Evolutionary conservation across 2,329 filamentous ascomycete species (phyloP), one percentile per base, ranked within the genome.

Genomic region (Trichothecium roseum): DNA sequence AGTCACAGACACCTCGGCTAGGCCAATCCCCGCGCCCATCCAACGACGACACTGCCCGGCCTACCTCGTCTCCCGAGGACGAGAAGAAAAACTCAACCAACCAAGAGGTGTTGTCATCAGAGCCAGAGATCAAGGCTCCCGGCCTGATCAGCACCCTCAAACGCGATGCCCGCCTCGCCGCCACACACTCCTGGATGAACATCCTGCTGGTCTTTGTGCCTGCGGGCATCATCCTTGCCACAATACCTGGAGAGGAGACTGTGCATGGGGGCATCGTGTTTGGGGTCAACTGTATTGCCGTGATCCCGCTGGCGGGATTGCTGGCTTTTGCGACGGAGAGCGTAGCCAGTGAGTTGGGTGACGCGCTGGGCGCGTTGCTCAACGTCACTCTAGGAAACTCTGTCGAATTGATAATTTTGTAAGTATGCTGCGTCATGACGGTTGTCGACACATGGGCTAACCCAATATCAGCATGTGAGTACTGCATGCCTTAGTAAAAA

Each of bases 301-400:
- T 87, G 49, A 72, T 87, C 40, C 82, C 82, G 18, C 64, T 87
- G 42, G 82, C 82, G 34, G 81, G 78, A 38, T 59, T 87, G 36
- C 64, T 87, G 45, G 77, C 75, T 47, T 77, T 78, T 57, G 81
- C 82, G 26, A 87, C 82, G 13, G 82, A 87, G 59, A 81, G 75
- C 38, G 81, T 86, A 39, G 81, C 82, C 32, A 70, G 69, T 44
- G 74, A 76, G 46, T 69, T 87, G 58, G 82, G 81, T 35, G 81
- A 86, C 51, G 79, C 79, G 4, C 62, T 84, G 31, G 81, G 81
- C 37, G 81, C 81, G 24, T 57, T 86, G 47, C 69, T 85, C 52
- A 86, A 85, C 49, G 77, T 85, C 40, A 84, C 81, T 8, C 84
- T 85, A 61, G 81, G 82, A 45, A 86, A 87, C 54, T 79, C 81